A percentile compares a stretch with the other conserved stretches of the same genome.
These are phyloP conservation scores for Zygosaccharomyces lentus DNA, from an alignment of 805 yeast genomes.

Conservation along the genomic window DNA sequence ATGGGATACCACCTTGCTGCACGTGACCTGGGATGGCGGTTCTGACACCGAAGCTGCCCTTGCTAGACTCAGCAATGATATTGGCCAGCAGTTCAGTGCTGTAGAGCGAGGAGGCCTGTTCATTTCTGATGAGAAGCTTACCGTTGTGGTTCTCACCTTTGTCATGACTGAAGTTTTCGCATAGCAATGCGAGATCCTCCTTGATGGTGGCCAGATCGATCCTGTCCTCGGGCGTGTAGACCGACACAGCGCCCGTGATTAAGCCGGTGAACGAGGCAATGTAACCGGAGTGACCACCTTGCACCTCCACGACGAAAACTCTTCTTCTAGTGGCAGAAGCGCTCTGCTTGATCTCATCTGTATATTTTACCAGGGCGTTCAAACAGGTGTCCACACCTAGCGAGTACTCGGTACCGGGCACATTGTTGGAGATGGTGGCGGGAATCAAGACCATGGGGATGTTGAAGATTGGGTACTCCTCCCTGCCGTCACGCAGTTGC, in stretches of 20 bases:
- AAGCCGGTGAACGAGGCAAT: conserved; percentile 83
- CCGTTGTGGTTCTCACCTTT: conserved; percentile 81
- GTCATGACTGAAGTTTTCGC: conserved; percentile 65
- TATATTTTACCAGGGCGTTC: conserved; percentile 83
- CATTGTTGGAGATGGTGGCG: conserved; percentile 94
- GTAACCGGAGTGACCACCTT: conserved; percentile 96
- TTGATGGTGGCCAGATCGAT: conserved; percentile 63
- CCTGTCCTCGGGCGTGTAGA: conserved; percentile 85
- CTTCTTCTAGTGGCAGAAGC: conserved; percentile 94
- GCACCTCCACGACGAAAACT: conserved; percentile 94
- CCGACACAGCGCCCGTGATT: conserved; percentile 86
- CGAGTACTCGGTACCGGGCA: conserved; percentile 98
- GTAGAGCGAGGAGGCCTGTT: conserved; percentile 76
- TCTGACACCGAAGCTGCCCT: conserved; percentile 77
- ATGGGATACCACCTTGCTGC: conserved; percentile 95
- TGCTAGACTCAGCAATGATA: conserved; percentile 74
- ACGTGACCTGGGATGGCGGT: conserved; percentile 98
- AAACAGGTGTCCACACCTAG: conserved; percentile 94
- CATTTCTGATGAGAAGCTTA: conserved; percentile 77
- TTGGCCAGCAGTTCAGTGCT: conserved; percentile 79
- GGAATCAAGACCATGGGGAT: conserved; percentile 94
- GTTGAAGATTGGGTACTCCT: conserved; percentile 80
- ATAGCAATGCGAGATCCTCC: conserved; percentile 68
- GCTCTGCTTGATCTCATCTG: conserved; percentile 91
- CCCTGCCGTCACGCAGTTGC: conserved; percentile 73